Evolutionary conservation across 225 moss, liverwort and hornwort genomes (phyloP).

Genomic region (Climacium dendroides): DNA sequence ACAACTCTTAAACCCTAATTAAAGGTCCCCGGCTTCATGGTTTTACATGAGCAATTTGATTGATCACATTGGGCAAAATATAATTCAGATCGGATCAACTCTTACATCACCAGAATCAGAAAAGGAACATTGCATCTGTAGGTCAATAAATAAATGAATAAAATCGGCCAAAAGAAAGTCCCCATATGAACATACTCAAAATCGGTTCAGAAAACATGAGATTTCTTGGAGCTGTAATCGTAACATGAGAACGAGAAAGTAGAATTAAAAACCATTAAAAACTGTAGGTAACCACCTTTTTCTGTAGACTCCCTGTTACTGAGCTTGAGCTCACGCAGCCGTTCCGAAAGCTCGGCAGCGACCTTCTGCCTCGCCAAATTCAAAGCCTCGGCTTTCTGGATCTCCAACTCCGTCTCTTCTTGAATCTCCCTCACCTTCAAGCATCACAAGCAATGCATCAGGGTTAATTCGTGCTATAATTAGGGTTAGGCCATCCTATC

Average conservation of each 20-base stretch:
- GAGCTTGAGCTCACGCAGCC: conserved; percentile 37
- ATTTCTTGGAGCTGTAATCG: neutral
- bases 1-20: neutral
- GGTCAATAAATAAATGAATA: neutral
- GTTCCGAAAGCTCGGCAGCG: conserved; percentile 42
- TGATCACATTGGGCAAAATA: neutral
- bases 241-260: neutral
- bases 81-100: neutral
- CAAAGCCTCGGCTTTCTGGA: conserved; percentile 10
- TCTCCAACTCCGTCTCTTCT: conserved; percentile 38
- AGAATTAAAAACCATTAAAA: neutral
- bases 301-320: conserved; percentile 18
- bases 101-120: neutral
- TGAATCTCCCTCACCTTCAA: conserved; percentile 61
- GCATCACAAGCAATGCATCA: neutral
- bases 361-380: conserved; percentile 40
- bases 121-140: neutral
- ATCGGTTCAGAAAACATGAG: neutral
- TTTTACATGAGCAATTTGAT: neutral
- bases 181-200: neutral
- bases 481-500: conserved; percentile 3
- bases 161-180: too few relatives aligned
- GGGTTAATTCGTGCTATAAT: neutral
- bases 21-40: neutral
- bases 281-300: conserved; percentile 9